phyloP scores from a whole-genome alignment of 306 rosid genomes.

The Sophora flavescens region DNA sequence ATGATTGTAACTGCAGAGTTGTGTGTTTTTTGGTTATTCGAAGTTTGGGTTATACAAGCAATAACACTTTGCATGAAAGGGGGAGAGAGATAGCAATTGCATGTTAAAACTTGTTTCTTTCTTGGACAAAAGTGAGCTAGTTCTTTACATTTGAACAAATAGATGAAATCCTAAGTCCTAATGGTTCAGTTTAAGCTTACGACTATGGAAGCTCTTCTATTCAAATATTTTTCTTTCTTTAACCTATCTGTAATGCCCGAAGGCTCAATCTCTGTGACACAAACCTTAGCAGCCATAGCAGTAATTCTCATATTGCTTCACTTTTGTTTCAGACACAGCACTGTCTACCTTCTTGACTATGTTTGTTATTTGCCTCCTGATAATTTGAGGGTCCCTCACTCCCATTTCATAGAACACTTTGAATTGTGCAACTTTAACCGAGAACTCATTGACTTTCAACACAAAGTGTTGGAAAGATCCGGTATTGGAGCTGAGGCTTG shows the following conservation, averaged over 20 bases:
- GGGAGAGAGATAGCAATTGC: conserved; percentile 29
- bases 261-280: conserved; percentile 42
- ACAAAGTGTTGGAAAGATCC: conserved; percentile 62
- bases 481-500: conserved; percentile 72
- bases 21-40: neutral
- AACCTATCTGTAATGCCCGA: conserved; percentile 16
- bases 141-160: conserved; percentile 35
- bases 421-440: neutral
- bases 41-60: conserved; percentile 7
- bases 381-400: conserved; percentile 48
- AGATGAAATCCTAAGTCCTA: conserved; percentile 35
- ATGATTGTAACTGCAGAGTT: neutral
- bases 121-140: conserved; percentile 18
- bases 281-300: conserved; percentile 49
- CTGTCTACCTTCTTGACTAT: conserved; percentile 70
- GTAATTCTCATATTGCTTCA: conserved; percentile 47
- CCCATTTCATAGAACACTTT: conserved; percentile 57
- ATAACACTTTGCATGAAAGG: conserved; percentile 43
- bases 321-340: conserved; percentile 42
- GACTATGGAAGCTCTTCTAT: conserved; percentile 50
- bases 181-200: conserved; percentile 20
- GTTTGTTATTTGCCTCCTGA: conserved; percentile 66
- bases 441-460: conserved; percentile 54
- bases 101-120: conserved; percentile 38
- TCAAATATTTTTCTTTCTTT: conserved; percentile 18